Conservation (phyloP, 768 basidiomycete genomes). For the Phanerochaete carnosa region DNA sequence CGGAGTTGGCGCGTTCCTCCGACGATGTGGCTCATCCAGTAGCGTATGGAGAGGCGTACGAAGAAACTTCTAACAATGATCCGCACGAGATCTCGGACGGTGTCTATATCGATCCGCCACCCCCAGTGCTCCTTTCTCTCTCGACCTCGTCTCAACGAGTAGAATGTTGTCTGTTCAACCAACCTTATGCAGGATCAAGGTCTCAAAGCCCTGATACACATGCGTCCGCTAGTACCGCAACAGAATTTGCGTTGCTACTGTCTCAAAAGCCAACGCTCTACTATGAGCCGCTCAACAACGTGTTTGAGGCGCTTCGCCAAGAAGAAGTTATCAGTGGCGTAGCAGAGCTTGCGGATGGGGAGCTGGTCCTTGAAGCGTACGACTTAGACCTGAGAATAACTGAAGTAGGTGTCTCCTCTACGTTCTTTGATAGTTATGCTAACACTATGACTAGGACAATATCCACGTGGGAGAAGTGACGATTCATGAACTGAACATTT, state of each 20-base stretch:
- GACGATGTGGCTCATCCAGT: neutral
- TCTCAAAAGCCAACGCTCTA: conserved; percentile 66
- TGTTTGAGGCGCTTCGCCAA: conserved; percentile 71
- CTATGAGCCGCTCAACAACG: conserved; percentile 67
- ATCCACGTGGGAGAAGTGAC: conserved; percentile 64
- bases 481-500: conserved; percentile 66
- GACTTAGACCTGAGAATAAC: conserved; percentile 62
- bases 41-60: neutral
- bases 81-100: conserved; percentile 18
- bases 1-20: neutral
- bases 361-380: conserved; percentile 68
- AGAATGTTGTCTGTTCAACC: conserved; percentile 56
- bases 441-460: conserved; percentile 51
- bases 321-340: conserved; percentile 50
- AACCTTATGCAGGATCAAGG: conserved; percentile 28
- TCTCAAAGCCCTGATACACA: conserved; percentile 14
- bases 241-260: conserved; percentile 42
- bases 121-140: conserved; percentile 55
- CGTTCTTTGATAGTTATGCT: neutral
- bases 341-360: conserved; percentile 49
- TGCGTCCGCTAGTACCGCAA: conserved; percentile 9
- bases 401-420: conserved; percentile 45
- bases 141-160: conserved; percentile 35
- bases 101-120: conserved; percentile 38
- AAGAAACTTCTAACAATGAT: neutral